Evolutionary conservation across 2,329 filamentous ascomycete species (phyloP).

Genomic region (Dothideomycetidae sp.): DNA sequence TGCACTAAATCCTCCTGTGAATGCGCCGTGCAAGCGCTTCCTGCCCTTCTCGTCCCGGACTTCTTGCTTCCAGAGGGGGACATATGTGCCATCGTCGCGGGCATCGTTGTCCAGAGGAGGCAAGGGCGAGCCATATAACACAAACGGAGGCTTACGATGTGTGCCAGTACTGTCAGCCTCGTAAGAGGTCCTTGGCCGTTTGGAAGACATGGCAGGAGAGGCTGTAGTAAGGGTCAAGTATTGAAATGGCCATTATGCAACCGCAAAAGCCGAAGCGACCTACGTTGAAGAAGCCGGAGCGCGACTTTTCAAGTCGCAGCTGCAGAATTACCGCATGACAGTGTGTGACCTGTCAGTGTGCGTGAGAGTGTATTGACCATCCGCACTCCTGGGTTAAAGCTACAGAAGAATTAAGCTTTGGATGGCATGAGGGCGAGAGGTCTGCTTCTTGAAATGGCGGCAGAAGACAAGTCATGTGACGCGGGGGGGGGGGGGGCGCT

Average conservation of each 20-base stretch:
- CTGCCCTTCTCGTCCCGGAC: constrained; percentile 83
- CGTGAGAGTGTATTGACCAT: too few species aligned
- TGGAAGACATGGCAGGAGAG: constrained; percentile 49
- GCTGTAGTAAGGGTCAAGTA: constrained; percentile 12
- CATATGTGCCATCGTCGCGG: constrained; percentile 80
- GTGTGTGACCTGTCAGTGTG: too few species aligned
- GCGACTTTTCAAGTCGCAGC: too few species aligned
- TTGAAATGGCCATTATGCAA: constrained; percentile 10
- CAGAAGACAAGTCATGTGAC: too few species aligned
- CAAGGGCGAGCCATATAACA: constrained; percentile 70
- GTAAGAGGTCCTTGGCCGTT: constrained; percentile 64
- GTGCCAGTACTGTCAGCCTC: constrained; percentile 41
- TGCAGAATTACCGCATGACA: too few species aligned
- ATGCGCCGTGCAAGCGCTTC: constrained; percentile 86
- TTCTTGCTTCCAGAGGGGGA: constrained; percentile 97
- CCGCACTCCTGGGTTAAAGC: too few species aligned
- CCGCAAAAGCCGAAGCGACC: constrained; percentile 2
- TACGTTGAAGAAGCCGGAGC: constrained; percentile 2
- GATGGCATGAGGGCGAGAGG: too few species aligned
- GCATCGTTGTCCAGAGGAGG: constrained; percentile 60
- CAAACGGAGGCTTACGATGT: constrained; percentile 54
- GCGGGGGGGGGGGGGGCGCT: too few species aligned
- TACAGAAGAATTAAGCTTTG: too few species aligned
- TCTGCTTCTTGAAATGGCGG: too few species aligned
- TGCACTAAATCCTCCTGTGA: constrained; percentile 92